These are phyloP conservation scores for Biscutella laevigata DNA, from an alignment of 441 rosid genomes.

Conservation along the genomic window DNA sequence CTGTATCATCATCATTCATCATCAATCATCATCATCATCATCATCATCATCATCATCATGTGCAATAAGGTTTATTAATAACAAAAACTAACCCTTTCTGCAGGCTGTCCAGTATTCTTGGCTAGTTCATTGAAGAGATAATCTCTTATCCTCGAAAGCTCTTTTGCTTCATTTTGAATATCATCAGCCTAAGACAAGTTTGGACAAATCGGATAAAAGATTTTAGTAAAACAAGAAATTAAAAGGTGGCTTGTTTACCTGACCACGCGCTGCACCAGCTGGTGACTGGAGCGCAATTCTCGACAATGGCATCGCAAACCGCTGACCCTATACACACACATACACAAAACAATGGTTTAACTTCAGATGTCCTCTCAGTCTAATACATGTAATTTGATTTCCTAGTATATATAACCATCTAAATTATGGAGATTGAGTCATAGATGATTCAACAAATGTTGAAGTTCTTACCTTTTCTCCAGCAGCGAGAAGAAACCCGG, in stretches of 20 bases:
- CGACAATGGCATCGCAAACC: constrained; percentile 69
- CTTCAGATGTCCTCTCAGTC: neutral
- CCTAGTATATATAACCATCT: neutral
- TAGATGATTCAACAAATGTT: neutral
- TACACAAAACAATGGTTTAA: neutral
- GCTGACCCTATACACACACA: constrained; percentile 43
- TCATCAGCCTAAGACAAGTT: constrained; percentile 61
- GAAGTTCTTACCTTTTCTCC: constrained; percentile 63
- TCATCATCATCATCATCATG: too few species aligned
- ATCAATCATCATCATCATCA: too few species aligned
- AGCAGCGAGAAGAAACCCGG: constrained; percentile 74
- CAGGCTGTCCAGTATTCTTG: constrained; percentile 71
- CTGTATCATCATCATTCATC: constrained; percentile 32
- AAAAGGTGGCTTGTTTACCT: constrained; percentile 34
- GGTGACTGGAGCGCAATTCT: constrained; percentile 68
- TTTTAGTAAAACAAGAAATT: neutral
- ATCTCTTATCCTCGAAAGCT: constrained; percentile 71
- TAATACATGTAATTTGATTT: neutral
- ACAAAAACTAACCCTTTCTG: constrained; percentile 60
- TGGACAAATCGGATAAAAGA: too few species aligned
- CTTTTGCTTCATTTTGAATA: constrained; percentile 68
- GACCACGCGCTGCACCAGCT: constrained; percentile 90
- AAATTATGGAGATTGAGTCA: neutral
- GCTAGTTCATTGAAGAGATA: constrained; percentile 71
- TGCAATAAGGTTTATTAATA: too few species aligned